Base-by-base conservation (phyloP, 345 rosid species). In the Salix arbutifolia region DNA sequence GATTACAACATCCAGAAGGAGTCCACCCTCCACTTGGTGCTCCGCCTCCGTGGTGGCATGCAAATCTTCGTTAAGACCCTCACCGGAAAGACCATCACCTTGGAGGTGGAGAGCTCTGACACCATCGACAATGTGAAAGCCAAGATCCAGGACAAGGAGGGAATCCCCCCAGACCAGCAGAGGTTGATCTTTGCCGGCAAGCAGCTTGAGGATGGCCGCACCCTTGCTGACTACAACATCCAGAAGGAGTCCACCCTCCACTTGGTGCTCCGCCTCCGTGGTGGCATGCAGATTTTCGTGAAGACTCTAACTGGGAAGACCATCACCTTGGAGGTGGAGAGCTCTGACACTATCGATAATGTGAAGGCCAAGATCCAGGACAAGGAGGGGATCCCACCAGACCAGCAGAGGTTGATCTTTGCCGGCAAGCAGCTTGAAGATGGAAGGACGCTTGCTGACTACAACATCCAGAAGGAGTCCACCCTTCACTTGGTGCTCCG, bases 271-370 rank as follows among this genome's bases (percentile, higher is more conserved):
- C 70, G 86, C 0, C 84, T 84, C 4, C 77, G 88, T 18, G 88
- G 88, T 8, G 88, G 88, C 2, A 85, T 85, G 88, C 88, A 85
- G 69, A 85, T 85, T 14, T 85, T 85, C 26, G 88, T 85, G 0
- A 85, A 85, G 80, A 85, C 88, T 0, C 79, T 85, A 0, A 85
- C 88, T 0, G 88, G 88, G 1, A 85, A 85, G 72, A 85, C 87
- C 5, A 85, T 85, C 25, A 85, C 87, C 11, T 42, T 85, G 71
- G 87, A 85, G 31, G 87, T 85, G 3, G 87, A 85, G 81, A 82
- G 30, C 28, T 85, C 88, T 0, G 88, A 85, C 77, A 85, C 88
- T 0, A 75, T 85, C 1, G 88, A 85, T 31, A 85, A 85, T 17
- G 86, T 83, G 4, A 85, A 85, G 42, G 78, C 88, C 0, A 85